Percentiles rank a stretch among this genome's conserved stretches.
These are phyloP conservation scores for Rhinocladiella mackenziei DNA, from an alignment of 2,329 filamentous ascomycete species.

Conservation along the genomic window DNA sequence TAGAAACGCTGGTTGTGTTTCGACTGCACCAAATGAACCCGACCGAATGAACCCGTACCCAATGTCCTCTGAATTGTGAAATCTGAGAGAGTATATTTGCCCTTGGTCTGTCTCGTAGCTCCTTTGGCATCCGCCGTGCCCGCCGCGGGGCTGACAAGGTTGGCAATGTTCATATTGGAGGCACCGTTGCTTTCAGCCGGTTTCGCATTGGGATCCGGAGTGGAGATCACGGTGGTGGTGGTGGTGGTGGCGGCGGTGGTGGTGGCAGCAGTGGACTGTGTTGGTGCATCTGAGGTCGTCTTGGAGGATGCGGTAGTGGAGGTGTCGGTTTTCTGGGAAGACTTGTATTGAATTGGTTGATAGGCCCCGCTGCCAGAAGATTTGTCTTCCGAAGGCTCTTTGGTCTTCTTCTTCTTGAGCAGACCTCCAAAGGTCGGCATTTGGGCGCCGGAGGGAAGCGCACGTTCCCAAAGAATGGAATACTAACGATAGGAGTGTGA, in stretches of 20 bases:
- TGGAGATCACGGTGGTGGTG: slow-evolving; percentile 25
- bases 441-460: slow-evolving; percentile 28
- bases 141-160: slow-evolving; percentile 18
- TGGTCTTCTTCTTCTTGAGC: slow-evolving; percentile 98
- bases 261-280: slow-evolving; percentile 27
- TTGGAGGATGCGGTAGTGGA: slow-evolving; percentile 49
- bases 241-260: slow-evolving; percentile 23
- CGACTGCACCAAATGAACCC: slow-evolving; percentile 94
- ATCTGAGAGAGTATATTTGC: slow-evolving; percentile 91
- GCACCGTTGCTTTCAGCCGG: slow-evolving; percentile 30
- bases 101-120: slow-evolving; percentile 71
- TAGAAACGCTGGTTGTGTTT: slow-evolving; percentile 98
- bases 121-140: slow-evolving; percentile 34
- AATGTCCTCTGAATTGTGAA: slow-evolving; percentile 87
- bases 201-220: slow-evolving; percentile 28
- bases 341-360: slow-evolving; percentile 28
- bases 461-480: slow-evolving; percentile 23
- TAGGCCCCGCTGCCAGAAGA: slow-evolving; percentile 17
- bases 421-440: slow-evolving; percentile 92
- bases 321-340: slow-evolving; percentile 59
- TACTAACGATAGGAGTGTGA: slow-evolving; percentile 17
- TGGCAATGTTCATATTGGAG: slow-evolving; percentile 27
- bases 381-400: slow-evolving; percentile 63
- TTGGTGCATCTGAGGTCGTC: slow-evolving; percentile 34
- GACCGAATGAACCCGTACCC: slow-evolving; percentile 93